Conservation (phyloP, 2,329 filamentous ascomycete genomes). For the Ambrosiella beaveri region DNA sequence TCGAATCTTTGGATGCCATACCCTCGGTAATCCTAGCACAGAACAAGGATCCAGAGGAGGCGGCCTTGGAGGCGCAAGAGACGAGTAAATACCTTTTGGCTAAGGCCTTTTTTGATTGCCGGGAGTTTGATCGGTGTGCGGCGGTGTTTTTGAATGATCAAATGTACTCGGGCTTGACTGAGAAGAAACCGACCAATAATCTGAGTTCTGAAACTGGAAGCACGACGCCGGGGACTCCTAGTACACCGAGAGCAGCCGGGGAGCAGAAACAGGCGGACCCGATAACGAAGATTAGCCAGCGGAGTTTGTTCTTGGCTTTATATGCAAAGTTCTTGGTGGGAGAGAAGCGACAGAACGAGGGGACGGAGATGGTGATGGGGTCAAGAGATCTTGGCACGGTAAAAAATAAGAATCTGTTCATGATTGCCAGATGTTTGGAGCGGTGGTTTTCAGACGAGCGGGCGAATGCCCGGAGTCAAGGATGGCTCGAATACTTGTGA, state of each 20-base stretch:
- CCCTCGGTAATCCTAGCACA: constrained; percentile 29
- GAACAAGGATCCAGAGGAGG: constrained; percentile 54
- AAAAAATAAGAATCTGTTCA: constrained; percentile 66
- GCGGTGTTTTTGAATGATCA: constrained; percentile 73
- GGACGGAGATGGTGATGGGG: constrained; percentile 92
- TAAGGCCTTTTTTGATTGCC: constrained; percentile 87
- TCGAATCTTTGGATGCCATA: constrained; percentile 23
- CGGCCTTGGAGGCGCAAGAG: constrained; percentile 59
- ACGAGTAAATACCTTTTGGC: constrained; percentile 72
- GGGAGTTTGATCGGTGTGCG: constrained; percentile 85
- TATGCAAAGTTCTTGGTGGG: constrained; percentile 88
- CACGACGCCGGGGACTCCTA: not conserved
- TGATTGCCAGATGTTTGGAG: constrained; percentile 58
- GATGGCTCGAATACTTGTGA: constrained; percentile 78
- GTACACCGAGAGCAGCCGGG: constrained; percentile 13
- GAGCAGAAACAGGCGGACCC: constrained; percentile 13
- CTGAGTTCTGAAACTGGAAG: constrained; percentile 11
- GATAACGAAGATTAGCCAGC: constrained; percentile 57
- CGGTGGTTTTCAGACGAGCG: constrained; percentile 60
- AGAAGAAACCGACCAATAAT: constrained; percentile 26
- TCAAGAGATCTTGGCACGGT: constrained; percentile 76
- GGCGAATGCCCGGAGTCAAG: constrained; percentile 50
- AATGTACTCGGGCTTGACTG: constrained; percentile 50
- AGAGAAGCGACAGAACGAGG: constrained; percentile 91
- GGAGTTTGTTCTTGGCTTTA: constrained; percentile 76